Conservation (phyloP, 495 filamentous ascomycete species). For the Lasiosphaeris hirsuta region DNA sequence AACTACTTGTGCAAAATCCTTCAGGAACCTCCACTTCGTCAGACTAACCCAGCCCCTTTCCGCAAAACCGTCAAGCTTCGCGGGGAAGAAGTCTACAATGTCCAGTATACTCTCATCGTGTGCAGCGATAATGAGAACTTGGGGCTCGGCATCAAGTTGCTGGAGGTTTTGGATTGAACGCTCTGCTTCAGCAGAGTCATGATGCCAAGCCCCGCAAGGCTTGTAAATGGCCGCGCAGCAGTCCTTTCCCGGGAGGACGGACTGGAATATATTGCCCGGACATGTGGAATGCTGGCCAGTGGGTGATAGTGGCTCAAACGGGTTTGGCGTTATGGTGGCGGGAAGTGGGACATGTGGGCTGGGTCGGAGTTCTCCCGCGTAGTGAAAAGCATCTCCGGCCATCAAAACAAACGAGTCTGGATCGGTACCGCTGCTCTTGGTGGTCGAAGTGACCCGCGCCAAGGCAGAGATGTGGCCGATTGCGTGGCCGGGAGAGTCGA, state of each 20-base stretch:
- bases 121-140: slow-evolving; percentile 50
- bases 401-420: slow-evolving; percentile 53
- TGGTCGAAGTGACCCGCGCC: slow-evolving; percentile 44
- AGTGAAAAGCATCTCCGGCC: slow-evolving; percentile 55
- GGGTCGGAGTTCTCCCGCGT: slow-evolving; percentile 52
- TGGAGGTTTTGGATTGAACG: slow-evolving; percentile 44
- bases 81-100: slow-evolving; percentile 51
- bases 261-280: slow-evolving; percentile 40
- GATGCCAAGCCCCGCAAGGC: slow-evolving; percentile 21
- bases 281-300: slow-evolving; percentile 21
- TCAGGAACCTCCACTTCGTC: slow-evolving; percentile 53
- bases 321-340: slow-evolving; percentile 37
- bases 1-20: slow-evolving; percentile 47
- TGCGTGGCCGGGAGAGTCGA: slow-evolving; percentile 55
- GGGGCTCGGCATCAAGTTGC: slow-evolving; percentile 48
- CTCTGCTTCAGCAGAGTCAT: slow-evolving; percentile 24
- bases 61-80: slow-evolving; percentile 47
- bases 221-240: slow-evolving; percentile 34
- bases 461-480: slow-evolving; percentile 56
- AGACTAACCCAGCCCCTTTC: slow-evolving; percentile 50
- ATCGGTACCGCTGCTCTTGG: not conserved
- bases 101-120: slow-evolving; percentile 50
- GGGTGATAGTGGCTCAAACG: slow-evolving; percentile 22
- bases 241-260: slow-evolving; percentile 22
- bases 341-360: slow-evolving; percentile 49